These are phyloP conservation scores for Flaveria brownii DNA, from an alignment of 129 eudicot genomes.

Conservation along the genomic window DNA sequence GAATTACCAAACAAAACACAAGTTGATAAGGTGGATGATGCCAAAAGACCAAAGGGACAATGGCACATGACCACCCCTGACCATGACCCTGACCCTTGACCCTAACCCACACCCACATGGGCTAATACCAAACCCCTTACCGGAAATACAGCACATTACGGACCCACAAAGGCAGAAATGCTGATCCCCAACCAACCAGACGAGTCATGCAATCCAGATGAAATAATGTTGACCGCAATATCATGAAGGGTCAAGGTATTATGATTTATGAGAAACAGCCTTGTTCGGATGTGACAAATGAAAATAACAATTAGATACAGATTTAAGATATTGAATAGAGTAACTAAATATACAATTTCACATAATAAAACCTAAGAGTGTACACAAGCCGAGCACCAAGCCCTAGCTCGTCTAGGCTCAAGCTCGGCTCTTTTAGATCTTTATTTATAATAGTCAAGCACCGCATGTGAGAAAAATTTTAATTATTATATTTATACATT, in stretches of 20 bases:
- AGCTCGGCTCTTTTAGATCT: too few relatives aligned
- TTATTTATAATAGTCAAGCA: too few relatives aligned
- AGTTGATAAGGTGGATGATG: constrained; percentile 25
- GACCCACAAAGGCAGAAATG: constrained; percentile 23
- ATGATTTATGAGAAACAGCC: background rate
- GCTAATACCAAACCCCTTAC: constrained; percentile 10
- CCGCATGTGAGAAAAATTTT: too few relatives aligned
- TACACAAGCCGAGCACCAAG: too few relatives aligned
- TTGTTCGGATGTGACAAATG: background rate
- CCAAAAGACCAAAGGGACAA: constrained; percentile 26
- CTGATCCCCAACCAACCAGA: constrained; percentile 23
- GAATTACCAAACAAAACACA: constrained; percentile 27
- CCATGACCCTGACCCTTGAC: background rate
- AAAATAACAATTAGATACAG: background rate
- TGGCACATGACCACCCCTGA: constrained; percentile 26
- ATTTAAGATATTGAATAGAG: too few relatives aligned
- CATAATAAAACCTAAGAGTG: background rate
- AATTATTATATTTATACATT: too few relatives aligned
- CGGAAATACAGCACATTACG: constrained; percentile 22
- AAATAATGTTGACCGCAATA: constrained; percentile 25
- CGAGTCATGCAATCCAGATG: constrained; percentile 15
- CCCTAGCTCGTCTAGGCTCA: too few relatives aligned
- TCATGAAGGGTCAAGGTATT: background rate
- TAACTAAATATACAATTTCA: background rate
- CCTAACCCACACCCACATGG: constrained; percentile 33